Evolutionary conservation across 2,329 filamentous ascomycete genomes (phyloP), one percentile per base, ranked within the genome.

Genomic region (Alternaria panax): DNA sequence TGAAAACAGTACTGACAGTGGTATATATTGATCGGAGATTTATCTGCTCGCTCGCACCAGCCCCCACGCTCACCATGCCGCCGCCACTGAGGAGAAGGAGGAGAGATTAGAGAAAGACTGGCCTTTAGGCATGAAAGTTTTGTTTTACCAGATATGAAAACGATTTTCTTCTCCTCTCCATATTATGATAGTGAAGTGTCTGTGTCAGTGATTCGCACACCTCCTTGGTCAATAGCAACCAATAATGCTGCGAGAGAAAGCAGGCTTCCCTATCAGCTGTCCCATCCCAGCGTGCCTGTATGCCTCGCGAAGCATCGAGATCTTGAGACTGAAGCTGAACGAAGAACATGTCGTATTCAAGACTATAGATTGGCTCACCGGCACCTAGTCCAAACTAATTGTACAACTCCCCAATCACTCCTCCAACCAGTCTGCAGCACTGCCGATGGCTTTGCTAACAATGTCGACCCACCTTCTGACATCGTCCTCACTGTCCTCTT

Each of bases 381-480:
- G 20, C 12, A 30, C 0, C 30, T 12, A 22, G 6, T 8, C 27
- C 34, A 38, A 22, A 22, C 28, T 2, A 14, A 12, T 12, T 51
- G 32, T 54, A n/a, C 1, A 42, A 12, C 11, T 25, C n/a, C 27
- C 9, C 9, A 7, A 9, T 12, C 47, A 58, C 46, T 50, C 34
- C 9, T 77, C 73, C 67, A 80, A 61, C 48, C 64, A 74, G 18
- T 68, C 71, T 2, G 75, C 74, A 6, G 79, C 80, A n/a, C 59
- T 68, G 16, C 73, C 67, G 7, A 81, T 70, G 1, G 71, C 57
- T 24, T 65, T 74, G 16, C 72, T 72, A 25, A 81, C 76, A 54
- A 84, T 80, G 0, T 66, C 76, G 24, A 78, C 72, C 82, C 82
- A 84, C 67, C 75, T 81, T 56, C 66, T 61, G 8, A 80, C 70